These are phyloP conservation scores for Microdochium nivale DNA, from an alignment of 2,329 filamentous ascomycete genomes.

Conservation along the genomic window DNA sequence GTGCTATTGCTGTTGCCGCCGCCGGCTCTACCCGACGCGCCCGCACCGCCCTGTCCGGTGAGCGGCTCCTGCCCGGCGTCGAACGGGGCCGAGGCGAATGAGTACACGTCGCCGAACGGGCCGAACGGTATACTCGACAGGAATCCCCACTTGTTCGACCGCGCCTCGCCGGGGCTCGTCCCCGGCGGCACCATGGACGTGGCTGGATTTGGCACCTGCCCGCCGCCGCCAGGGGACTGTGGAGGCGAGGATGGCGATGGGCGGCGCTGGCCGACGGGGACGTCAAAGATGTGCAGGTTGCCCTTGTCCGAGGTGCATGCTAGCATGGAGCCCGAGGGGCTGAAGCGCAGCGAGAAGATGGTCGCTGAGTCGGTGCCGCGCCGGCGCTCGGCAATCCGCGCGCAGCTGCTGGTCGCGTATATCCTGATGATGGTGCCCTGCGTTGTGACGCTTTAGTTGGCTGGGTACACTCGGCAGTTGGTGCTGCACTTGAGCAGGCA, in stretches of 20 bases:
- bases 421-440: conserved; percentile 82
- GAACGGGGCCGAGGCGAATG: conserved; percentile 72
- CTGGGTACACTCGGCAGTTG: no score
- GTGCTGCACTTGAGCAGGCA: no score
- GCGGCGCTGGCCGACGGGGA: conserved; percentile 40
- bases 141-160: conserved; percentile 71
- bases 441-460: no score
- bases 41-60: not conserved
- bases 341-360: conserved; percentile 83
- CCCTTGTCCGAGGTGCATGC: conserved; percentile 96
- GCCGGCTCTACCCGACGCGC: not conserved
- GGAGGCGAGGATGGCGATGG: conserved; percentile 7
- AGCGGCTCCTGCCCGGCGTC: conserved; percentile 69
- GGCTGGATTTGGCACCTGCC: conserved; percentile 6
- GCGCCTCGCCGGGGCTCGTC: conserved; percentile 27
- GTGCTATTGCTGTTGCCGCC: not conserved
- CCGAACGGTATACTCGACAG: conserved; percentile 76
- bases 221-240: conserved; percentile 5
- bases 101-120: conserved; percentile 87
- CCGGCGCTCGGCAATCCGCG: conserved; percentile 74
- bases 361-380: conserved; percentile 82
- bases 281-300: conserved; percentile 88
- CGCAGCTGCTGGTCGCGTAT: conserved; percentile 72
- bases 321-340: conserved; percentile 68
- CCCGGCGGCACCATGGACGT: conserved; percentile 6